Percentiles rank a stretch among this genome's conserved stretches.
phyloP scores from a whole-genome alignment of 2,329 filamentous ascomycete genomes.

The Colletotrichum sp. region DNA sequence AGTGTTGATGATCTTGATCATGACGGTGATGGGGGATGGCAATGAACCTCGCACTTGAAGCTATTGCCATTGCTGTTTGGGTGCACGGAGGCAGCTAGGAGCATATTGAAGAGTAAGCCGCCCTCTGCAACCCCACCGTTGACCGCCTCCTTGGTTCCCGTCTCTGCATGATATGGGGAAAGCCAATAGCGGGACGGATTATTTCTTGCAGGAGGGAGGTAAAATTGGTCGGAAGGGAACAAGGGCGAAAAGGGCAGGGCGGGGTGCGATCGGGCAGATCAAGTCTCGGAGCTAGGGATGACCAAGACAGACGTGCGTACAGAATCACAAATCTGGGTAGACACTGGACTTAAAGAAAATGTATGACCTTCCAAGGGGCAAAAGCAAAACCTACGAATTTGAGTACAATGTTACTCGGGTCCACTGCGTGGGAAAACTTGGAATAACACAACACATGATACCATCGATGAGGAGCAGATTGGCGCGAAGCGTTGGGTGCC shows the following conservation, averaged over 20 bases:
- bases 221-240: slow-evolving; percentile 9
- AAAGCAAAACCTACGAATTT: not conserved
- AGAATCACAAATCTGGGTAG: not conserved
- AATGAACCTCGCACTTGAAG: not conserved
- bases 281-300: slow-evolving; percentile 13
- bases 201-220: not conserved
- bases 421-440: not conserved
- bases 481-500: not conserved
- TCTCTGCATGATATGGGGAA: not conserved
- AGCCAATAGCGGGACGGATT: slow-evolving; percentile 13
- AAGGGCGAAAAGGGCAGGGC: slow-evolving; percentile 8
- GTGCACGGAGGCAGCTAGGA: not conserved
- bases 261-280: not conserved
- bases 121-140: slow-evolving; percentile 10
- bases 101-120: not conserved
- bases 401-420: not conserved
- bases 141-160: slow-evolving; percentile 6
- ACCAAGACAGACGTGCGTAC: slow-evolving; percentile 14
- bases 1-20: not conserved
- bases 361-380: not conserved
- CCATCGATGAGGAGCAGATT: not conserved
- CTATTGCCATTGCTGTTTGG: slow-evolving; percentile 3
- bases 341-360: not conserved
- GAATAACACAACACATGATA: not conserved
- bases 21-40: not conserved